Percentiles rank a stretch among this genome's conserved stretches.
Conservation (phyloP, 345 rosid genomes). For the Pelargonium nanum region DNA sequence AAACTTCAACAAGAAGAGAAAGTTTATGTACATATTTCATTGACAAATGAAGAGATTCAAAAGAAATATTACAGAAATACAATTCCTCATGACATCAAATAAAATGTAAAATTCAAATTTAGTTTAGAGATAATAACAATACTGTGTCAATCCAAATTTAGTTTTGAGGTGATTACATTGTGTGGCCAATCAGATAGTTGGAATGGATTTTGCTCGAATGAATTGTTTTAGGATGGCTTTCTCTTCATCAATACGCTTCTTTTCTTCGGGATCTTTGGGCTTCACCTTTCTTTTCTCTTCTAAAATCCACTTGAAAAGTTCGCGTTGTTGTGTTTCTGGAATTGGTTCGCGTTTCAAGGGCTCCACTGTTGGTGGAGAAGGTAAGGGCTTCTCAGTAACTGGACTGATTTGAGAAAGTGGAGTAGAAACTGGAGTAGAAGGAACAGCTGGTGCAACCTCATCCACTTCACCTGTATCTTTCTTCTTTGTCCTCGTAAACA, state of each 20-base stretch:
- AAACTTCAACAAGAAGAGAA: too few species aligned
- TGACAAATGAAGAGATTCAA: neutral
- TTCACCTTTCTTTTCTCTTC: constrained; percentile 85
- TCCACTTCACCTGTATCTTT: constrained; percentile 37
- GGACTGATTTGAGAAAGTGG: constrained; percentile 16
- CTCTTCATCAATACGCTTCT: constrained; percentile 64
- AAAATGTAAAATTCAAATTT: constrained; percentile 7
- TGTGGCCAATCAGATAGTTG: constrained; percentile 26
- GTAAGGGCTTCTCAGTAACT: constrained; percentile 13
- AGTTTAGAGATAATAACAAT: neutral
- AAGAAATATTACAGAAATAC: neutral
- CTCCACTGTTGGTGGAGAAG: constrained; percentile 22
- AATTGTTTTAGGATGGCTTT: constrained; percentile 75
- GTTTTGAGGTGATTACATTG: constrained; percentile 8
- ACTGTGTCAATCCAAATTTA: neutral
- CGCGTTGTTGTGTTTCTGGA: constrained; percentile 59
- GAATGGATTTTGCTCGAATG: constrained; percentile 60
- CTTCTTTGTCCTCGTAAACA: constrained; percentile 24
- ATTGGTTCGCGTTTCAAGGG: constrained; percentile 45
- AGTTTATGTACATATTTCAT: neutral
- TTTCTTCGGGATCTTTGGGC: constrained; percentile 61
- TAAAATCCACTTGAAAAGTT: constrained; percentile 78
- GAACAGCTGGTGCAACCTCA: constrained; percentile 18
- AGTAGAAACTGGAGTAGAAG: constrained; percentile 24
- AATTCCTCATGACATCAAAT: neutral